Evolutionary conservation across 192 early-diverging fungal species (phyloP), one percentile per base, ranked within the genome.

Genomic region (Nowakowskiella sp.): DNA sequence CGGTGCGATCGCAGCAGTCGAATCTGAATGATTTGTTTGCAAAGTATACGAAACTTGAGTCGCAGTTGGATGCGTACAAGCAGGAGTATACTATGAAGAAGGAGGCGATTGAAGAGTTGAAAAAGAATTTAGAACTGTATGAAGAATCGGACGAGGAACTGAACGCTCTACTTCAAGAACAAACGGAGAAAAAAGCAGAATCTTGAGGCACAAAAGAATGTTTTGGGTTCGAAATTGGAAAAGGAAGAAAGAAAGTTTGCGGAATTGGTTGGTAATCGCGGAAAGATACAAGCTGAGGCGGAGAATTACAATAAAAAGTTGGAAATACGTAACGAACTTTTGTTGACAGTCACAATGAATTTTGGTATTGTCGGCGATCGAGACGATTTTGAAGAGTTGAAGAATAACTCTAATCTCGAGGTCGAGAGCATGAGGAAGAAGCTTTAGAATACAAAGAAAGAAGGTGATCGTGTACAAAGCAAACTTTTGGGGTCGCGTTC

Each of bases 71-170:
- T 23, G 42, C 58, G 26, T 33, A 31, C 26, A 42, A 42, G 27
- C 29, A 53, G 29, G 44, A 61, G 44, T 26, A 31, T 24, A 55
- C 60, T 13, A 51, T 65, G 47, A 16, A 60, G 9, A 26, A 39
- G 31, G 45, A 44, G 22, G 31, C 42, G 1, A 55, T 67, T 21
- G 32, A 64, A 8, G 60, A 68, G 47, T 24, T 72, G 52, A 52
- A 53, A 30, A 51, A 55, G 26, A 43, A 24, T 1, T 51, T 73
- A 6, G 63, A 61, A 49, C 45, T 54, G 51, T 67, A 54, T 31
- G 55, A 39, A 57, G 79, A 86, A 49, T 72, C 79, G 1, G 83
- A 85, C 55, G 68, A 73, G 34, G 81, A 85, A 16, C 68, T 90
- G 23, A 21, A 51, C 25, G 22, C 51, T 4, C 44, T 28, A 45